These are phyloP conservation scores for Malassezia slooffiae DNA, from an alignment of 1,284 basidiomycete species.

Conservation along the genomic window DNA sequence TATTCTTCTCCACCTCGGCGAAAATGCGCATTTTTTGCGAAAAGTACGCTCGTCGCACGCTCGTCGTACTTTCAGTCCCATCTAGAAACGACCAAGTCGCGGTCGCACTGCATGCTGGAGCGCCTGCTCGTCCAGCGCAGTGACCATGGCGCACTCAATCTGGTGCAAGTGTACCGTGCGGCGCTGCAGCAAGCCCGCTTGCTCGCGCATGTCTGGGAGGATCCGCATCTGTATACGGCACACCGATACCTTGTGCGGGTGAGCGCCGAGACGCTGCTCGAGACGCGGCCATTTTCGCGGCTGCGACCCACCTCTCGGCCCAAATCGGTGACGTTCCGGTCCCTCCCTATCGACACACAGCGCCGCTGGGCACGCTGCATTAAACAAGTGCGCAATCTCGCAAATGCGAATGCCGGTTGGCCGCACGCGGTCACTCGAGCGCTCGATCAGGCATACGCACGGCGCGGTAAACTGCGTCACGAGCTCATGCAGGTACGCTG, in stretches of 20 bases:
- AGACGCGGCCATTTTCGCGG: background rate
- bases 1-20: too few relatives aligned
- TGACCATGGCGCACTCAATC: too few relatives aligned
- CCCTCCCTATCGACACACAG: background rate
- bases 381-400: slow-evolving; percentile 1
- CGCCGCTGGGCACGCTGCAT: background rate
- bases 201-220: slow-evolving; percentile 10
- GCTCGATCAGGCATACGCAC: slow-evolving; percentile 14
- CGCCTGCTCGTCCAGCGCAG: too few relatives aligned
- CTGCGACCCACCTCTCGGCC: background rate
- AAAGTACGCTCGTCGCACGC: too few relatives aligned
- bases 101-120: too few relatives aligned
- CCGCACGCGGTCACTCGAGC: slow-evolving; percentile 14
- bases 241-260: slow-evolving; percentile 8
- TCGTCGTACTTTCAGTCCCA: too few relatives aligned
- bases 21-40: too few relatives aligned
- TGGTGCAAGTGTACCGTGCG: slow-evolving; percentile 10
- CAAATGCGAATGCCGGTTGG: slow-evolving; percentile 15
- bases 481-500: slow-evolving; percentile 2
- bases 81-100: too few relatives aligned
- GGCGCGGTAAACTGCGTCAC: slow-evolving; percentile 9
- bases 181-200: slow-evolving; percentile 13
- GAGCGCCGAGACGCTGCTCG: background rate
- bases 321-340: too few relatives aligned
- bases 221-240: slow-evolving; percentile 13